phyloP scores from a whole-genome alignment of 106 monocot species.

The Narthecium ossifragum region DNA sequence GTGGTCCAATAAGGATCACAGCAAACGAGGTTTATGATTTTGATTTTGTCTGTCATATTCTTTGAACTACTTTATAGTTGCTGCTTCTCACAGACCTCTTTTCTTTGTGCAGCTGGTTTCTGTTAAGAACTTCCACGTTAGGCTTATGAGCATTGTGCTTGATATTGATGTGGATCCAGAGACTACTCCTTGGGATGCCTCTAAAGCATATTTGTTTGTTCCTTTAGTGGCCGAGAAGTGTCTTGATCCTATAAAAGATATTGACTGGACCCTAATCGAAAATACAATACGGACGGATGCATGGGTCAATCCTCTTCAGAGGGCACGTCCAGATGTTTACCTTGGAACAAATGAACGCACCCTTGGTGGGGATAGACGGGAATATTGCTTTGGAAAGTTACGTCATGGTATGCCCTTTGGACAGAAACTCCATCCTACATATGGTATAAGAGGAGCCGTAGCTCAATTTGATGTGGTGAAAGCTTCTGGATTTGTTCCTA shows the following conservation, averaged over 20 bases:
- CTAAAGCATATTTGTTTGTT: slow-evolving; percentile 96
- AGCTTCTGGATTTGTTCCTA: slow-evolving; percentile 83
- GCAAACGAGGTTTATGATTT: slow-evolving; percentile 54
- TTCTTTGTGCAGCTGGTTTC: slow-evolving; percentile 52
- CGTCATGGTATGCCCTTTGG: slow-evolving; percentile 66
- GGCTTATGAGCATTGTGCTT: slow-evolving; percentile 99
- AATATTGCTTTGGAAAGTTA: slow-evolving; percentile 96
- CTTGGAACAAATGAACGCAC: slow-evolving; percentile 94
- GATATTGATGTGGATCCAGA: slow-evolving; percentile 96
- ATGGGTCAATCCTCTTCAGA: slow-evolving; percentile 95
- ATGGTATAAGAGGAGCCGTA: slow-evolving; percentile 94
- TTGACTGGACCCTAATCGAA: slow-evolving; percentile 77
- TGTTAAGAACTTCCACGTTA: slow-evolving; percentile 91
- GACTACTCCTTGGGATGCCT: slow-evolving; percentile 95
- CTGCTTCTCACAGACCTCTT: slow-evolving; percentile 2
- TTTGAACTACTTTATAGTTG: too few relatives aligned
- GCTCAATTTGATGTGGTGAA: slow-evolving; percentile 91
- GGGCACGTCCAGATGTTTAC: slow-evolving; percentile 93
- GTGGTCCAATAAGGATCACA: slow-evolving; percentile 60
- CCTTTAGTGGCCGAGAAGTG: slow-evolving; percentile 39
- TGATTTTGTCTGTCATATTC: too few relatives aligned
- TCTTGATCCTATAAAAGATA: slow-evolving; percentile 54
- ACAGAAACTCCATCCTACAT: slow-evolving; percentile 84
- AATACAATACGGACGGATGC: slow-evolving; percentile 55
- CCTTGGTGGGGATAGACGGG: slow-evolving; percentile 92